A percentile compares a stretch with the other conserved stretches of the same genome.
phyloP scores from a whole-genome alignment of 2,329 filamentous ascomycete genomes.

The Phialocephala subalpina region DNA sequence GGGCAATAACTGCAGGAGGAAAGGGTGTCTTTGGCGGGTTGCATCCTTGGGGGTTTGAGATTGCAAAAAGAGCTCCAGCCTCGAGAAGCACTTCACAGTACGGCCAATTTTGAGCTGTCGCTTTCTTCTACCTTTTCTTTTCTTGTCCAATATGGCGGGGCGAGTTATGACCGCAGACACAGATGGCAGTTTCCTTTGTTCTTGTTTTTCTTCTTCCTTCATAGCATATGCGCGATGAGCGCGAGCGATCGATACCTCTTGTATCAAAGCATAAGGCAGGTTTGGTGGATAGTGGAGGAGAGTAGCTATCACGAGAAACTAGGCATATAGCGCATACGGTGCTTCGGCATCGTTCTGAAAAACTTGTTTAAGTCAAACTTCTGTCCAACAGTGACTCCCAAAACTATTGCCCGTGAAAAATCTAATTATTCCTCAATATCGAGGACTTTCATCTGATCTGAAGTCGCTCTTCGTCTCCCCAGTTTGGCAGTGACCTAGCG shows the following conservation, averaged over 20 bases:
- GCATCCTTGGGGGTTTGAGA: constrained; percentile 12
- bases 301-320: constrained; percentile 18
- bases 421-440: too few species aligned
- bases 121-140: constrained; percentile 33
- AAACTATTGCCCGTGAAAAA: background rate
- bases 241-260: constrained; percentile 31
- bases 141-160: constrained; percentile 13
- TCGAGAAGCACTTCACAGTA: constrained; percentile 25
- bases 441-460: background rate
- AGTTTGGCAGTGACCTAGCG: constrained; percentile 9
- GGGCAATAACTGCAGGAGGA: constrained; percentile 20
- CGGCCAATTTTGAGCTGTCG: constrained; percentile 31
- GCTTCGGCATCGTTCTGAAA: constrained; percentile 23
- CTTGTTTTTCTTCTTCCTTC: constrained; percentile 35
- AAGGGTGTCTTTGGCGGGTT: constrained; percentile 19
- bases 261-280: constrained; percentile 38
- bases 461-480: constrained; percentile 1
- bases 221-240: constrained; percentile 34
- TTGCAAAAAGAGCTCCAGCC: constrained; percentile 23
- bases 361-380: background rate
- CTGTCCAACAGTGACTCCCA: background rate
- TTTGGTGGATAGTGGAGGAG: constrained; percentile 26
- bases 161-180: constrained; percentile 11
- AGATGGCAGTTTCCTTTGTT: constrained; percentile 41
- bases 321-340: constrained; percentile 29